These are phyloP conservation scores for Oryza australiensis DNA, from an alignment of 176 grass and related monocot genomes.

Conservation along the genomic window DNA sequence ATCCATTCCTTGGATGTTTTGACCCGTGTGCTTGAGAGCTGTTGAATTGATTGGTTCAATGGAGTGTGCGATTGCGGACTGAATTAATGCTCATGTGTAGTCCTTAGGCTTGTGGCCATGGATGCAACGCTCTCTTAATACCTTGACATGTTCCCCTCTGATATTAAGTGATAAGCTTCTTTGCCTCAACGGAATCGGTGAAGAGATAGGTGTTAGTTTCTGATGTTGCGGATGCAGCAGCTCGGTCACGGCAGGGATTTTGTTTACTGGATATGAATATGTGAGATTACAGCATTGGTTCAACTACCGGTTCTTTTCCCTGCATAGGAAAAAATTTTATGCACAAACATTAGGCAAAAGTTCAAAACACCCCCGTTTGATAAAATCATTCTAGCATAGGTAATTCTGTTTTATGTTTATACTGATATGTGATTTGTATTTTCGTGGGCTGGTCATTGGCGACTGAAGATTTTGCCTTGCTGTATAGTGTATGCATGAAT, in stretches of 20 bases:
- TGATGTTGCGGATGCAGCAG: background rate
- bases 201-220: background rate
- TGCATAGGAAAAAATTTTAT: background rate
- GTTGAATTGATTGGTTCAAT: background rate
- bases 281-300: background rate
- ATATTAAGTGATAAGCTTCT: background rate
- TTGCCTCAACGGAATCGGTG: background rate
- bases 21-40: background rate
- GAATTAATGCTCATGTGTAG: conserved; percentile 12
- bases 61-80: background rate
- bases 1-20: background rate
- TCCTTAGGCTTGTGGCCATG: background rate
- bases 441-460: background rate
- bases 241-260: background rate
- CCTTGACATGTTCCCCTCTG: background rate
- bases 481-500: background rate
- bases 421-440: background rate
- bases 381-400: background rate
- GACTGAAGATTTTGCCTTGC: background rate
- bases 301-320: background rate
- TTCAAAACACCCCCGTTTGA: background rate
- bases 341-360: background rate
- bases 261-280: background rate
- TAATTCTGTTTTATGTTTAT: background rate
- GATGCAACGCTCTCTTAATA: background rate